phyloP scores from a whole-genome alignment of 169 alveolate genomes.

The Plasmodium yoelii region DNA sequence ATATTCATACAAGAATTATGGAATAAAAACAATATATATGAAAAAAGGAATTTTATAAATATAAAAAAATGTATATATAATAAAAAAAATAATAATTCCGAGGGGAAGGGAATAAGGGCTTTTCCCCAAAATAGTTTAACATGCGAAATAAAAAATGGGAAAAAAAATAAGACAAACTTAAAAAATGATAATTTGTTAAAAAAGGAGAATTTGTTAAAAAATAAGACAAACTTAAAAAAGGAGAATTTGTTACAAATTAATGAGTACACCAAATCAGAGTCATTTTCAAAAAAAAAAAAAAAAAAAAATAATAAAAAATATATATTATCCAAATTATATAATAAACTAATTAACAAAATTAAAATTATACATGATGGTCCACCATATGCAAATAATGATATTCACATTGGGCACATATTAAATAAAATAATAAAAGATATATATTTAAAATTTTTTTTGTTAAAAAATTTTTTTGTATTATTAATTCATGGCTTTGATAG shows the following conservation, averaged over 20 bases:
- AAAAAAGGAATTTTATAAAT: slow-evolving; percentile 34
- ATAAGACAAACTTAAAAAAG: slow-evolving; percentile 10
- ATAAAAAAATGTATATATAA: slow-evolving; percentile 32
- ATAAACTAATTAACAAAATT: slow-evolving; percentile 10
- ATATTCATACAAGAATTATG: slow-evolving; percentile 34
- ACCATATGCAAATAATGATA: slow-evolving; percentile 91
- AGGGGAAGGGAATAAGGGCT: too few species aligned
- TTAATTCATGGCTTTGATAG: slow-evolving; percentile 93
- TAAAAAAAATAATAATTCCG: neutral
- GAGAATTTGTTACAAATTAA: neutral
- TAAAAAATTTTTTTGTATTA: slow-evolving; percentile 83
- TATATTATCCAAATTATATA: slow-evolving; percentile 10
- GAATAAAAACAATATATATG: slow-evolving; percentile 33
- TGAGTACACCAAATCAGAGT: too few species aligned
- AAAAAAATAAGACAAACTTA: neutral
- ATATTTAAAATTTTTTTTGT: slow-evolving; percentile 80
- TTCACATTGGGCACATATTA: slow-evolving; percentile 91
- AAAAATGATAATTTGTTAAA: too few species aligned
- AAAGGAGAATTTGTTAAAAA: neutral
- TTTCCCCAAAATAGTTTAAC: too few species aligned
- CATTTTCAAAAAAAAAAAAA: neutral
- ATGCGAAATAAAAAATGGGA: neutral
- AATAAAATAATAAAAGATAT: slow-evolving; percentile 90
- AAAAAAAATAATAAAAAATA: slow-evolving; percentile 31
- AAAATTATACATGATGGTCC: slow-evolving; percentile 91